Conservation (phyloP, 2,329 filamentous ascomycete species). For the Pseudogymnoascus sp. region DNA sequence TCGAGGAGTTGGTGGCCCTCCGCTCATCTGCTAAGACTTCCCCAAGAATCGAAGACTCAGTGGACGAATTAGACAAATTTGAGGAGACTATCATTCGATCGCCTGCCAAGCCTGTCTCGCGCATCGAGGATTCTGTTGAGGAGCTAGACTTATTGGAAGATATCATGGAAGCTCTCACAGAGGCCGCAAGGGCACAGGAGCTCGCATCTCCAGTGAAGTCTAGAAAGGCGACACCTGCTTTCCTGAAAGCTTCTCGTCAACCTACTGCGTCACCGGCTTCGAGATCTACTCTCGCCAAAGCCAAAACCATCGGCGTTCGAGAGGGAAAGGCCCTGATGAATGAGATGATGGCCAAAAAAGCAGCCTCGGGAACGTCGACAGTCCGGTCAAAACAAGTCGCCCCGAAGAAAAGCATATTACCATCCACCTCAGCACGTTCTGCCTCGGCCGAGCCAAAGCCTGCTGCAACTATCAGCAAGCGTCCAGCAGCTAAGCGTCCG, state of each 20-base stretch:
- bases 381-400: neutral
- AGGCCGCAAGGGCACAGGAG: slow-evolving; percentile 22
- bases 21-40: slow-evolving; percentile 21
- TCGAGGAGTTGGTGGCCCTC: slow-evolving; percentile 26
- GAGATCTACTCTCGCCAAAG: neutral
- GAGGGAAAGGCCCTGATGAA: slow-evolving; percentile 3
- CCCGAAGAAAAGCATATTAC: neutral
- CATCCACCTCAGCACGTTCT: neutral
- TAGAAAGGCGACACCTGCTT: neutral
- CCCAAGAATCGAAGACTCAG: slow-evolving; percentile 49
- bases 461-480: slow-evolving; percentile 11
- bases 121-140: slow-evolving; percentile 58
- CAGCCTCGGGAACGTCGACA: neutral
- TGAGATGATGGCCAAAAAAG: slow-evolving; percentile 8
- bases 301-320: neutral
- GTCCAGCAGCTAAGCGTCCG: slow-evolving; percentile 28
- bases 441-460: slow-evolving; percentile 3
- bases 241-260: neutral
- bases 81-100: slow-evolving; percentile 15
- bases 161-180: slow-evolving; percentile 41
- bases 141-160: slow-evolving; percentile 56
- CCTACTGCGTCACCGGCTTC: neutral
- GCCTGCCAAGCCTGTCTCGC: slow-evolving; percentile 33
- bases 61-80: slow-evolving; percentile 50
- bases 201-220: slow-evolving; percentile 19